These are phyloP conservation scores for Hyparrhenia diplandra DNA, from an alignment of 176 grass and related monocot genomes.

Conservation along the genomic window DNA sequence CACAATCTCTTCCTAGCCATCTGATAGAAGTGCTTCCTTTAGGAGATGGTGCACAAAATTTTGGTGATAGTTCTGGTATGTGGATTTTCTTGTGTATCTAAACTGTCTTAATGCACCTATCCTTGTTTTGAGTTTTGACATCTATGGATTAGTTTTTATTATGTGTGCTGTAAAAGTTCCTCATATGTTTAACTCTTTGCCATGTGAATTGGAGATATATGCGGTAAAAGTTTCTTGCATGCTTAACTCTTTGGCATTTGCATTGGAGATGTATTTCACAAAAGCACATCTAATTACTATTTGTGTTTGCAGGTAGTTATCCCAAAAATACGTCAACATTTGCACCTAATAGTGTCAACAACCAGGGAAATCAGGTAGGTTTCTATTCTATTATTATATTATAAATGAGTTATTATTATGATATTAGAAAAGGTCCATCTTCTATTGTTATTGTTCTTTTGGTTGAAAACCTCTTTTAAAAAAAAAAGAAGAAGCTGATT, in stretches of 20 bases:
- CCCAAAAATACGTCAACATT: slow-evolving; percentile 62
- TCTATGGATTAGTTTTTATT: not conserved
- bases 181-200: not conserved
- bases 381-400: slow-evolving; percentile 30
- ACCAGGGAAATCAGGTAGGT: slow-evolving; percentile 73
- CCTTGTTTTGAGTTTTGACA: not conserved
- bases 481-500: not conserved
- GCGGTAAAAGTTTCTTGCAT: not conserved
- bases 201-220: not conserved
- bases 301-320: slow-evolving; percentile 54
- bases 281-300: slow-evolving; percentile 28
- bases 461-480: slow-evolving; percentile 17
- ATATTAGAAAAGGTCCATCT: slow-evolving; percentile 15
- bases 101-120: slow-evolving; percentile 14
- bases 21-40: slow-evolving; percentile 65
- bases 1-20: slow-evolving; percentile 95
- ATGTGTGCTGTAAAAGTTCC: not conserved
- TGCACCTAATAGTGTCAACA: slow-evolving; percentile 40
- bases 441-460: slow-evolving; percentile 5
- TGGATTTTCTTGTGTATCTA: not conserved
- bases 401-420: not conserved
- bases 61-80: slow-evolving; percentile 69
- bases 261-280: slow-evolving; percentile 17
- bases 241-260: slow-evolving; percentile 11
- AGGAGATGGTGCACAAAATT: slow-evolving; percentile 72